Base-by-base conservation (phyloP, 2,329 filamentous ascomycete genomes). In the Botryotinia calthae region DNA sequence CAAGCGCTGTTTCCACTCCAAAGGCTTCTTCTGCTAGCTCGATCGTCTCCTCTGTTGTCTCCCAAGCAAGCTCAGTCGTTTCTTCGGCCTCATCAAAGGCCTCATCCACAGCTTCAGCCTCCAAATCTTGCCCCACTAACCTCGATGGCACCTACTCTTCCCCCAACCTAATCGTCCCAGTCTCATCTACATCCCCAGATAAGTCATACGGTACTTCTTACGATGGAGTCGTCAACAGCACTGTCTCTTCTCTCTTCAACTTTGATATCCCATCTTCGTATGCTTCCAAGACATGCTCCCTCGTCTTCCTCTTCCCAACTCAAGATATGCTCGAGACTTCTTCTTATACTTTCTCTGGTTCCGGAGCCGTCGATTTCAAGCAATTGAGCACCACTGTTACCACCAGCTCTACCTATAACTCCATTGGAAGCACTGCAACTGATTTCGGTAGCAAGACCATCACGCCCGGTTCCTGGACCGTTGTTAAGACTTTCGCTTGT, bases 301-400 rank as follows among this genome's bases (percentile, higher is more conserved):
- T 92, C 14, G 83, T 89, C 72, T 93, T 93, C 86, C 83, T 91
- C 62, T 87, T 92, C 82, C 90, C 91, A 18, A 76, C 83, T 68
- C 81, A 87, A 74, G 77, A 83, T 25, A 81, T 89, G 48, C 86
- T 91, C n/a, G 81, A 88, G 81, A 90, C 88, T 1, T 89, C 89
- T 0, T 83, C 84, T 18, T 91, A 84, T 81, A 86, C 82, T 31
- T 87, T 86, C 78, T 86, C 83, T 40, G 85, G 88, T 37, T 82
- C 84, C 28, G 89, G 89, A 58, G 82, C 82, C 62, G 81, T 90
- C 71, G 82, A 86, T 74, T 87, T 91, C 79, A 81, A 82, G n/a
- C 80, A 82, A 76, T 84, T 92, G 44, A 68, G 61, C 25, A 79
- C 81, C 66, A 78, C 77, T 2, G 89, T 86, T 10, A 85, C 74